Evolutionary conservation across 176 grass and related monocot genomes (phyloP), one percentile per base, ranked within the genome.

Genomic region (Paspalum vaginatum): DNA sequence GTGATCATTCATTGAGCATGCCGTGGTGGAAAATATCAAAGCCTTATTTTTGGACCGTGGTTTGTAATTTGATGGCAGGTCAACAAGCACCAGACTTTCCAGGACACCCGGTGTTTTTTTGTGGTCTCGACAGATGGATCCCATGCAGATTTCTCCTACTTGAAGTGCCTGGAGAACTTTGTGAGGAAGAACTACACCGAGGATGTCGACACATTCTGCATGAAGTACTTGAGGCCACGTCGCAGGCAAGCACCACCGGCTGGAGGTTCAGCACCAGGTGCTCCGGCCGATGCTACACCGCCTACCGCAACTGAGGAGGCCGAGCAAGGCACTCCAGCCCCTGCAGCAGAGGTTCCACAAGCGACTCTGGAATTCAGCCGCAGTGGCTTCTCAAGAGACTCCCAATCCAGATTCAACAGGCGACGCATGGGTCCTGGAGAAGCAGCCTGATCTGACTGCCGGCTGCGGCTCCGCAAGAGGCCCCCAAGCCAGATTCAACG

Each of bases 101-200:
- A 86, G 79, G 87, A 80, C 8, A 87, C 81, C 21, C 73, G 91
- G 26, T 97, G 94, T 64, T 84, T 97, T 37, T 97, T 66, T 27
- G 89, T 87, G 26, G 88, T 97, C n/a, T 94, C 87, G 8, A 81
- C 74, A 15, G 94, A 97, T 79, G 91, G 94, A 8, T 68, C 94
- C 6, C 50, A 73, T 2, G 24, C 72, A 9, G 94, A 97, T 56
- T 97, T 97, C 85, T 97, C 94, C 20, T 97, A 94, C 69, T 52
- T 61, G 4, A 97, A 97, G 84, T 97, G 94, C 89, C 54, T 97
- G 79, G 78, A 85, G n/a, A 93, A 89, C 54, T 91, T 84, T 55
- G 85, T 94, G 13, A 89, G 90, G 91, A 81, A 80, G 65, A 90
- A 24, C 70, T 87, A 79, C 55, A 48, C 70, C 0, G 94, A 92